phyloP scores from a whole-genome alignment of 768 basidiomycete species.

The Mycena vitilis region DNA sequence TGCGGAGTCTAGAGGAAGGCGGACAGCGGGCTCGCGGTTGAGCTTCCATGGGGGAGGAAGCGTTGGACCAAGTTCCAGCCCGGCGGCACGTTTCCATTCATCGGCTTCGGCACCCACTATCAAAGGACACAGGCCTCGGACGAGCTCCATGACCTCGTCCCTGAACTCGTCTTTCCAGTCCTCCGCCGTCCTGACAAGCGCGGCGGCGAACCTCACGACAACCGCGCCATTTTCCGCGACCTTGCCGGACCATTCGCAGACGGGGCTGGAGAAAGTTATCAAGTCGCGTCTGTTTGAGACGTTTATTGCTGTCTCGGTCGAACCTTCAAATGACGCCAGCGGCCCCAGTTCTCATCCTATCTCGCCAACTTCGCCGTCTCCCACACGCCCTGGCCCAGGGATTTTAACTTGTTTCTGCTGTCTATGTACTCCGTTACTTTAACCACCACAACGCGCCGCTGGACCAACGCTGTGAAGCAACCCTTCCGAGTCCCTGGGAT shows the following conservation, averaged over 20 bases:
- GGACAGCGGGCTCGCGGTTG: slow-evolving; percentile 59
- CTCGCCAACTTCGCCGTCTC: slow-evolving; percentile 24
- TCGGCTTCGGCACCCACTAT: slow-evolving; percentile 44
- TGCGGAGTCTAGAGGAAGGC: slow-evolving; percentile 52
- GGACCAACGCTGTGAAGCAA: no score
- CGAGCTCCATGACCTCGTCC: slow-evolving; percentile 66
- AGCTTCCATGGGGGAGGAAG: slow-evolving; percentile 46
- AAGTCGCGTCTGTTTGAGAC: slow-evolving; percentile 82
- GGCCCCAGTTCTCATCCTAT: slow-evolving; percentile 23
- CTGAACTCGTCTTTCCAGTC: slow-evolving; percentile 43
- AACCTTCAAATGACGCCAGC: slow-evolving; percentile 24
- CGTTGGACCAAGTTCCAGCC: slow-evolving; percentile 30
- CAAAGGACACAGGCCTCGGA: slow-evolving; percentile 58
- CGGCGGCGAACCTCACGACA: slow-evolving; percentile 35
- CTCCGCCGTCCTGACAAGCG: slow-evolving; percentile 31
- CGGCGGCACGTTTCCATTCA: slow-evolving; percentile 24
- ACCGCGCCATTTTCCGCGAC: slow-evolving; percentile 46
- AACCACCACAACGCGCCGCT: no score
- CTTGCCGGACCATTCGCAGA: slow-evolving; percentile 73
- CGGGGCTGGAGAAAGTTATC: slow-evolving; percentile 75
- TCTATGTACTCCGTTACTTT: no score
- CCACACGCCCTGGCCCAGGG: slow-evolving; percentile 27
- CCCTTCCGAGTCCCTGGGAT: no score
- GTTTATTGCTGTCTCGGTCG: slow-evolving; percentile 70
- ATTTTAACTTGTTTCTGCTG: no score